Percentiles rank a stretch among this genome's conserved stretches.
Conservation (phyloP, 805 yeast genomes). For the Starmerella vaccinii region DNA sequence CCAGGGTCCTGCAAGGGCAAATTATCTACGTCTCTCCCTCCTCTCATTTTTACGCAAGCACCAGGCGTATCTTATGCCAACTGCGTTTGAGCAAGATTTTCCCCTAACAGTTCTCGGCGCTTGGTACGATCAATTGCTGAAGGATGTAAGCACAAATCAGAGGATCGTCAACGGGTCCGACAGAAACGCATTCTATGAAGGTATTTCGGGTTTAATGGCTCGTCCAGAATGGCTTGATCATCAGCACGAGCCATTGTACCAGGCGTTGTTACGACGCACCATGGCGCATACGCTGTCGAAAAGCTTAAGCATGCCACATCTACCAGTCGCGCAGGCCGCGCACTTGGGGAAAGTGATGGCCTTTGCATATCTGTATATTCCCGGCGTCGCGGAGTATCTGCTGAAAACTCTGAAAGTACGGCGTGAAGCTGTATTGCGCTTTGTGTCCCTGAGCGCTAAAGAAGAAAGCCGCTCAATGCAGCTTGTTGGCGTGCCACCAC, state of each 20-base stretch:
- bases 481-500: neutral
- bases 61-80: constrained; percentile 23
- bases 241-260: constrained; percentile 16
- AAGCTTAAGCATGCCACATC: constrained; percentile 39
- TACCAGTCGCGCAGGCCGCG: constrained; percentile 50
- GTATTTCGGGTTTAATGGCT: constrained; percentile 32
- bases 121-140: constrained; percentile 35
- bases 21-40: constrained; percentile 36
- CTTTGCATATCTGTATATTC: constrained; percentile 45
- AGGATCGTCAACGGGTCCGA: constrained; percentile 30
- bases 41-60: constrained; percentile 33
- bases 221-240: constrained; percentile 33
- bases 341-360: constrained; percentile 66
- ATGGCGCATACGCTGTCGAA: constrained; percentile 39
- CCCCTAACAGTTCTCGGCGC: constrained; percentile 27
- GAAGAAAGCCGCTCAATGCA: neutral
- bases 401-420: constrained; percentile 23
- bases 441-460: neutral
- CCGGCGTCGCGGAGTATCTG: constrained; percentile 43
- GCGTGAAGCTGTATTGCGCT: neutral
- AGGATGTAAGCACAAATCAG: constrained; percentile 18
- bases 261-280: constrained; percentile 39
- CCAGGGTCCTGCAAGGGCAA: constrained; percentile 26
- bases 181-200: constrained; percentile 34
- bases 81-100: constrained; percentile 17